Percentiles rank a stretch among this genome's conserved stretches.
phyloP scores from a whole-genome alignment of 257 asterid genomes.

The Petunia secreta region DNA sequence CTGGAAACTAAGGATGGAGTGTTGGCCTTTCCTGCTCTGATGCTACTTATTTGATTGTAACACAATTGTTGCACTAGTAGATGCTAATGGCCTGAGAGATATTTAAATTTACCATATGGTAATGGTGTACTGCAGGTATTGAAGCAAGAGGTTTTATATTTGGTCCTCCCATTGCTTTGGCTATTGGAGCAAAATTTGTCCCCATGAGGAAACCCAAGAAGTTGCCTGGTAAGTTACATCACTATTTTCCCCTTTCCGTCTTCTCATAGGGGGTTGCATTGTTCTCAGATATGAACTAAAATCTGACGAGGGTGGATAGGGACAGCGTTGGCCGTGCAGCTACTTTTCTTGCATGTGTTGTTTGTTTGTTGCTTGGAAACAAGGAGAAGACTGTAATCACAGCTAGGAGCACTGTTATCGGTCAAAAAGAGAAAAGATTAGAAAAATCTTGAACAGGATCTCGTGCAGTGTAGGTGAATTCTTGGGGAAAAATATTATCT shows the following conservation, averaged over 20 bases:
- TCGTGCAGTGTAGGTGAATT: slow-evolving; percentile 15
- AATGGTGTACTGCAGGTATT: slow-evolving; percentile 56
- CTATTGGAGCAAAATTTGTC: slow-evolving; percentile 91
- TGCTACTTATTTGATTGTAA: not conserved
- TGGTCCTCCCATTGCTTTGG: slow-evolving; percentile 97
- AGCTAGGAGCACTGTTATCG: not conserved
- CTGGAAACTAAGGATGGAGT: not conserved
- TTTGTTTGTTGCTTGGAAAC: not conserved
- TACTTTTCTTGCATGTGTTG: slow-evolving; percentile 16
- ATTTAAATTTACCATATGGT: not conserved
- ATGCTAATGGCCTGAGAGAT: not conserved
- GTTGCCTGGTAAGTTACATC: slow-evolving; percentile 61
- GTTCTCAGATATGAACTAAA: not conserved
- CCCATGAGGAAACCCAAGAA: slow-evolving; percentile 95
- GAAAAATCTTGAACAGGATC: not conserved
- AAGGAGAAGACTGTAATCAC: not conserved
- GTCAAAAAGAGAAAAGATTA: not conserved
- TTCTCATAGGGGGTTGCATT: not conserved
- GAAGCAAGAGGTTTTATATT: slow-evolving; percentile 96
- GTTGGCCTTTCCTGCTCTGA: not conserved
- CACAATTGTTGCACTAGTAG: not conserved
- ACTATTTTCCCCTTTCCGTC: not conserved
- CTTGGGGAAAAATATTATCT: not conserved
- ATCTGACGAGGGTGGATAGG: not conserved
- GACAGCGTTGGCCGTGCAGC: not conserved